These are phyloP conservation scores for Gnetum montanum DNA, from an alignment of 75 land plant genomes.

Conservation along the genomic window DNA sequence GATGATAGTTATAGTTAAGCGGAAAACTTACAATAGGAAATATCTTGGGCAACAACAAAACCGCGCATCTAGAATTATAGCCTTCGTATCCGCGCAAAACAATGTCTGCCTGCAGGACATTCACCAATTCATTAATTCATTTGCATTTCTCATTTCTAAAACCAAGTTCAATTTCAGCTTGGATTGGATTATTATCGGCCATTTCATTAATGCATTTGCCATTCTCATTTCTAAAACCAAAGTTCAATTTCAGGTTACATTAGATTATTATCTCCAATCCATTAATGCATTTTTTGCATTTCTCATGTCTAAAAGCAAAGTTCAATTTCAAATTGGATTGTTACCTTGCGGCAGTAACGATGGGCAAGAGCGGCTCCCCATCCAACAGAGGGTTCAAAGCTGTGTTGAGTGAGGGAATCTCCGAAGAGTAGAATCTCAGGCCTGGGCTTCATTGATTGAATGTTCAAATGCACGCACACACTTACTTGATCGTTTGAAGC, in stretches of 20 bases:
- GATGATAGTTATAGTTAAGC: no score
- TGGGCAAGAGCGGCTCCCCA: conserved; percentile 82
- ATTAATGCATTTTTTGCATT: no score
- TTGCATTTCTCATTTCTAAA: not conserved
- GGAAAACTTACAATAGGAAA: conserved; percentile 30
- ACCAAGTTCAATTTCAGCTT: no score
- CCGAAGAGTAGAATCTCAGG: conserved; percentile 72
- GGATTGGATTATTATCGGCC: not conserved
- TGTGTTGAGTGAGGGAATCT: conserved; percentile 81
- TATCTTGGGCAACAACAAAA: conserved; percentile 50
- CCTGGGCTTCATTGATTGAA: conserved; percentile 38
- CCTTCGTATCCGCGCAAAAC: conserved; percentile 82
- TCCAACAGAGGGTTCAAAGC: conserved; percentile 59
- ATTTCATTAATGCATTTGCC: not conserved
- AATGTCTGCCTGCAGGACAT: conserved; percentile 60
- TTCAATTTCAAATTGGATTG: no score
- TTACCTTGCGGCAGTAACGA: conserved; percentile 69
- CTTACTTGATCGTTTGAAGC: no score
- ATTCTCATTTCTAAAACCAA: not conserved
- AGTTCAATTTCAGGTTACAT: not conserved
- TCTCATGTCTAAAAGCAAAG: no score
- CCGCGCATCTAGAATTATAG: conserved; percentile 85
- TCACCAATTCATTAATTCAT: not conserved
- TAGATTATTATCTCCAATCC: no score
- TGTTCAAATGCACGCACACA: no score